Evolutionary conservation across 192 early-diverging fungal genomes (phyloP).

Genomic region (Haplosporangium gracile): DNA sequence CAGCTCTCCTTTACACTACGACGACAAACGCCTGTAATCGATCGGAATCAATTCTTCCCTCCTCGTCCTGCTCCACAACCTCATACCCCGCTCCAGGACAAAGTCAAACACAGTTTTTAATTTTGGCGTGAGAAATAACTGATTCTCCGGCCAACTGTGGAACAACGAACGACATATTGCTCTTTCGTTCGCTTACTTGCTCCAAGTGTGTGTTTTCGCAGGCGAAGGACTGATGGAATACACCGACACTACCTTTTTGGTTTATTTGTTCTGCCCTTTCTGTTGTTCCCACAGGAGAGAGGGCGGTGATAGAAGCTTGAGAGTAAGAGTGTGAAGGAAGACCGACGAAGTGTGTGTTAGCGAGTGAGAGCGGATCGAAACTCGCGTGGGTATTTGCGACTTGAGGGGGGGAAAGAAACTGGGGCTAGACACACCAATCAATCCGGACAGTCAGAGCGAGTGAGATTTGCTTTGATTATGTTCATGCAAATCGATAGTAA

Average conservation of each 20-base stretch:
- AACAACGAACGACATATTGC: neutral
- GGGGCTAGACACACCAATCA: neutral
- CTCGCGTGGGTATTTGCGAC: neutral
- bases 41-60: neutral
- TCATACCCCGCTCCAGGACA: neutral
- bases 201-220: neutral
- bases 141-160: neutral
- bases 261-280: neutral
- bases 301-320: neutral
- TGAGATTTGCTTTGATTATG: neutral
- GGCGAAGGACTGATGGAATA: neutral
- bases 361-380: neutral
- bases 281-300: neutral
- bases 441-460: neutral
- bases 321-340: neutral
- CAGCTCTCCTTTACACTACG: neutral
- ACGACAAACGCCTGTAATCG: neutral
- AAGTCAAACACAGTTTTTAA: neutral
- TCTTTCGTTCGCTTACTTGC: neutral
- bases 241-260: neutral
- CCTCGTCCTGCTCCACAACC: neutral
- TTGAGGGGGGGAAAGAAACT: neutral
- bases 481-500: constrained; percentile 3
- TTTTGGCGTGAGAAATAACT: constrained; percentile 3
- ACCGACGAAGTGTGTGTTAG: neutral